Base-by-base conservation (phyloP, 1,284 basidiomycete genomes). In the Bjerkandera adusta region DNA sequence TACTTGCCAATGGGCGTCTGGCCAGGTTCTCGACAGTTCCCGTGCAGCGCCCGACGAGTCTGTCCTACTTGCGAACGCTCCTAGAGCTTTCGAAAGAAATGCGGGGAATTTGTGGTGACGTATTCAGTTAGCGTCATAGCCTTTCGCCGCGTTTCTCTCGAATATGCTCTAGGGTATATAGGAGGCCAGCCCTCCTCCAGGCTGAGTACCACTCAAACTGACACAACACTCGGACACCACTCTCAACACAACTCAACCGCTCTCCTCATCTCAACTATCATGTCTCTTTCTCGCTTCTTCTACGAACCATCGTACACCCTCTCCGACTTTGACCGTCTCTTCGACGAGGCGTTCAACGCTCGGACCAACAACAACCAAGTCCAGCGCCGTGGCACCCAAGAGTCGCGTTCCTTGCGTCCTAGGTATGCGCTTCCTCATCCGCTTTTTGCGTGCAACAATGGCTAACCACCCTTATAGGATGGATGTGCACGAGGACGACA, bases 401-500 rank as follows among this genome's bases (percentile, higher is more conserved):
- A 15, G 12, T 8, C 20, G 15, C 18, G 35, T 13, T 20, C 35
- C 0, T 26, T 49, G 43, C 45, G 43, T 26, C 48, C 48, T 2
- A 49, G 43, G 48, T 45, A 45, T 15, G 48, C 15, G 27, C 10
- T 22, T 24, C 26, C 6, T 45, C 21, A 13, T n/a, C n/a, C n/a
- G n/a, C n/a, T n/a, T n/a, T n/a, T n/a, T n/a, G n/a, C n/a, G n/a
- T n/a, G n/a, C n/a, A n/a, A n/a, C n/a, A n/a, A n/a, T n/a, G n/a
- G n/a, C 26, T 39, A n/a, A 41, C 41, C 10, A 20, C 13, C n/a
- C 13, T 22, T 26, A 7, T 48, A 76, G 75, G 43, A 72, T 77
- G 68, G 74, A 78, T 49, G 55, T 77, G 1, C 68, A 73, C 49
- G 73, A 77, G 50, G 58, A 70, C 43, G 27, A 47, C 3, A 59